Conservation (phyloP, 2,329 filamentous ascomycete species). For the Fusarium sp. region DNA sequence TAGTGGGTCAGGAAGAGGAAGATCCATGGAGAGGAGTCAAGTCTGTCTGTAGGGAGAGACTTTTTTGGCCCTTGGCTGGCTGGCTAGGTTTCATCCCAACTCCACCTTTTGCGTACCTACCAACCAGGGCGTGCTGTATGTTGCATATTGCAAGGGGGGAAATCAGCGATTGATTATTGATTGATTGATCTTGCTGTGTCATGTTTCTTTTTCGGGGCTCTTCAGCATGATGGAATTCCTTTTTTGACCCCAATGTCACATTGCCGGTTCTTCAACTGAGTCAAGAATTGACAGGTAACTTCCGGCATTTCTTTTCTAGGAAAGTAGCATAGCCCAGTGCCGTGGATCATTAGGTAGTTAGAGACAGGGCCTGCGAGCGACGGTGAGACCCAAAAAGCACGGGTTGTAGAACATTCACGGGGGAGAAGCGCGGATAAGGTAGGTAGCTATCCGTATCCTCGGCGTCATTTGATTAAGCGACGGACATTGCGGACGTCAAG, state of each 20-base stretch:
- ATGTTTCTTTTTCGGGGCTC: conserved; percentile 9
- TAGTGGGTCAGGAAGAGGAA: not conserved
- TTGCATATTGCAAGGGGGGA: not conserved
- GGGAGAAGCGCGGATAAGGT: not conserved
- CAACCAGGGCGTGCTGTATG: conserved; percentile 5
- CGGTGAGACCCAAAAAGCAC: not conserved
- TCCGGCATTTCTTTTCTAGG: not conserved
- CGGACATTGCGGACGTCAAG: conserved; percentile 35
- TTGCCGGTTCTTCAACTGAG: not conserved
- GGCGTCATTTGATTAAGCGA: conserved; percentile 9
- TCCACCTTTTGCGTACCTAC: not conserved
- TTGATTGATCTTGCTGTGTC: conserved; percentile 3
- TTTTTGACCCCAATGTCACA: not conserved
- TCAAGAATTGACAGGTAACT: conserved; percentile 1
- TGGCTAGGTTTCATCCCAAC: conserved; percentile 14
- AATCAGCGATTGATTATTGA: not conserved
- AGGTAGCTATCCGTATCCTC: not conserved
- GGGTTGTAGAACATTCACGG: not conserved
- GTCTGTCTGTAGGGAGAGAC: not conserved
- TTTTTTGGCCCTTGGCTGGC: not conserved
- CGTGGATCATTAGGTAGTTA: not conserved
- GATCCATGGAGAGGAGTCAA: not conserved
- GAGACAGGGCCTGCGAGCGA: not conserved
- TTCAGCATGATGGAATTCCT: not conserved
- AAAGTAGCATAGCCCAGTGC: not conserved